phyloP scores from a whole-genome alignment of 2,329 filamentous ascomycete genomes.

The Trichophyton benhamiae region DNA sequence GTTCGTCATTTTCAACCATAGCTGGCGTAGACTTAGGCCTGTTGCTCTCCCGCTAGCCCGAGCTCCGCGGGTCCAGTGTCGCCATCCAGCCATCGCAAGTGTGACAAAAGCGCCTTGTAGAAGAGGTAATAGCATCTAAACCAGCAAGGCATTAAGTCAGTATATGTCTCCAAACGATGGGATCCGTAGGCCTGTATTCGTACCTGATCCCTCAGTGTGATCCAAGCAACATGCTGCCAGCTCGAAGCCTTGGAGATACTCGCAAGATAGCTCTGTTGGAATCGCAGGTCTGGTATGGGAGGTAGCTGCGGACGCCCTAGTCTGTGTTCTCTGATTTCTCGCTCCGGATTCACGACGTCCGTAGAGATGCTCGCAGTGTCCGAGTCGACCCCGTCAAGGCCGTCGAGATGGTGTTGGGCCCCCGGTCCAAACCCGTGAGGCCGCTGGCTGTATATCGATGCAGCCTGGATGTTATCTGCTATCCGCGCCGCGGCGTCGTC shows the following conservation, averaged over 20 bases:
- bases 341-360: slow-evolving; percentile 33
- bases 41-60: slow-evolving; percentile 63
- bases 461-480: slow-evolving; percentile 68
- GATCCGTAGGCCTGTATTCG: background rate
- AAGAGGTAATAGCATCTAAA: slow-evolving; percentile 69
- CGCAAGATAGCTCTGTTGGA: slow-evolving; percentile 94
- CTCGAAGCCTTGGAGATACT: slow-evolving; percentile 70
- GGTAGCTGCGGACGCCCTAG: slow-evolving; percentile 47
- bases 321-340: slow-evolving; percentile 23
- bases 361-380: slow-evolving; percentile 37
- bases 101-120: slow-evolving; percentile 85
- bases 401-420: slow-evolving; percentile 61
- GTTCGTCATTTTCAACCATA: slow-evolving; percentile 94
- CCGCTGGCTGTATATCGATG: slow-evolving; percentile 54
- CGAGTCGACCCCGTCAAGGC: slow-evolving; percentile 44
- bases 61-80: slow-evolving; percentile 71
- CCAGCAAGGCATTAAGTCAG: background rate
- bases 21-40: slow-evolving; percentile 66
- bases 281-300: slow-evolving; percentile 67
- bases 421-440: slow-evolving; percentile 47
- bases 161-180: background rate
- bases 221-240: slow-evolving; percentile 67
- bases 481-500: slow-evolving; percentile 52
- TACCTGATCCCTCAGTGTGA: slow-evolving; percentile 84
- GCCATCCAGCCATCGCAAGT: slow-evolving; percentile 72